Conservation (phyloP, 108 stramenopile species). For the Nannochloropsis gaditana region DNA sequence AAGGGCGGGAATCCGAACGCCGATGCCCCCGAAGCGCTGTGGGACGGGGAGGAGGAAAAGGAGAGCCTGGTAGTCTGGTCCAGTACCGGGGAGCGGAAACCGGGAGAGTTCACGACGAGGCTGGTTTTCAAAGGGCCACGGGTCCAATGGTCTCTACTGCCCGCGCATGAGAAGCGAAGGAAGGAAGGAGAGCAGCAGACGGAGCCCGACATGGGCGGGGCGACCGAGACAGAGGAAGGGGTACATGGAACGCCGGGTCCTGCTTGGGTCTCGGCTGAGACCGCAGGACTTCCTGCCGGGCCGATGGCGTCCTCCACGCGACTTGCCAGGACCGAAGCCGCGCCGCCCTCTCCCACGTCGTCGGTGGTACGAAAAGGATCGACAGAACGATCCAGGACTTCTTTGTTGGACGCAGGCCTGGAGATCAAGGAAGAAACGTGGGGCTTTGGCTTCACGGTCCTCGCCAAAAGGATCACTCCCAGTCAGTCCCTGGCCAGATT, state of each 20-base stretch:
- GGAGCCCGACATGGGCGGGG: background rate
- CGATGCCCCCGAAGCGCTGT: background rate
- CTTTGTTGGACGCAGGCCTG: background rate
- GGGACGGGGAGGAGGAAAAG: background rate
- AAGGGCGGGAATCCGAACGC: background rate
- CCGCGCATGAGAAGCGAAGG: background rate
- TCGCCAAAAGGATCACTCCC: background rate
- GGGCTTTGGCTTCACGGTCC: background rate
- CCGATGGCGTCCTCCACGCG: background rate
- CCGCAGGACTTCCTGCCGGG: background rate
- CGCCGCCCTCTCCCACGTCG: background rate
- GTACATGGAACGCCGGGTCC: background rate
- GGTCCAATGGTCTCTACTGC: background rate
- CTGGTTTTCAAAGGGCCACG: background rate
- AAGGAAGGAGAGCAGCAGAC: background rate
- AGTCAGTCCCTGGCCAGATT: background rate
- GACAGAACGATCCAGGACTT: background rate
- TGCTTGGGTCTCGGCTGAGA: background rate
- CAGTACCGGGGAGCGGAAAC: background rate
- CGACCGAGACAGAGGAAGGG: background rate
- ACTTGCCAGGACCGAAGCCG: background rate
- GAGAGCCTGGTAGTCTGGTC: background rate
- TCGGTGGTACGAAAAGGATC: background rate
- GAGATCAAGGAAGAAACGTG: background rate
- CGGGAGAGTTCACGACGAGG: background rate